Conservation (phyloP, 139 green algal genomes). For the Yamagishiella unicocca region DNA sequence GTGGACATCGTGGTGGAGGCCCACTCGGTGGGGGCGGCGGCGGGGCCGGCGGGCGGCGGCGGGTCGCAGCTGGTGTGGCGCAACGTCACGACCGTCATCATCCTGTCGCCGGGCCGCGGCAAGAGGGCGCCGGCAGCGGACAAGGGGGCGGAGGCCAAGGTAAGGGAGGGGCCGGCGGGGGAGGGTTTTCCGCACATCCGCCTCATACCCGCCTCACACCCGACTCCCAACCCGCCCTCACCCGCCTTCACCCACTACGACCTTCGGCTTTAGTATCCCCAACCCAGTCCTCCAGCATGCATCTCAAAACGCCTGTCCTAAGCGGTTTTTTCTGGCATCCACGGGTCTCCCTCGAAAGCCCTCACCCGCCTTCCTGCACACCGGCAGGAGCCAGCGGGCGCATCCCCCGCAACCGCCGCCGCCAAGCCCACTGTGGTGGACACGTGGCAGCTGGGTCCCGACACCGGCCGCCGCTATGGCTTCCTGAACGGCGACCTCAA, state of each 20-base stretch:
- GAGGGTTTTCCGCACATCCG: too few relatives aligned
- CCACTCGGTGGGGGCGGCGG: neutral
- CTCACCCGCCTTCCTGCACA: too few relatives aligned
- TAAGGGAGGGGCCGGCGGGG: neutral
- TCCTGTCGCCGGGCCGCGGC: slow-evolving; percentile 50
- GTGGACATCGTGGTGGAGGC: slow-evolving; percentile 40
- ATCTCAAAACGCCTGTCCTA: too few relatives aligned
- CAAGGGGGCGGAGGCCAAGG: neutral
- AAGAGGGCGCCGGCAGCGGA: neutral
- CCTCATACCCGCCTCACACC: too few relatives aligned
- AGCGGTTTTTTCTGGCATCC: too few relatives aligned
- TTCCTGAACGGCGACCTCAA: slow-evolving; percentile 70
- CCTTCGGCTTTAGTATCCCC: too few relatives aligned
- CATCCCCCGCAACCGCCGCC: neutral
- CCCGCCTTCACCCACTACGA: too few relatives aligned
- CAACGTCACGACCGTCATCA: slow-evolving; percentile 54
- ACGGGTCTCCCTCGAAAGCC: too few relatives aligned
- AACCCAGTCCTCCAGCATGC: too few relatives aligned
- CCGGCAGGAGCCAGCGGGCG: neutral
- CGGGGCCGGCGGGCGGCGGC: neutral
- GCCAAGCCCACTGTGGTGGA: slow-evolving; percentile 42
- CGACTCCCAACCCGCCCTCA: too few relatives aligned
- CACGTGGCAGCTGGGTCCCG: slow-evolving; percentile 43
- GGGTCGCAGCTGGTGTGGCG: slow-evolving; percentile 48
- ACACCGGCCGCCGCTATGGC: slow-evolving; percentile 64